phyloP scores from a whole-genome alignment of 2,329 filamentous ascomycete genomes.

The Aphanocladium album region DNA sequence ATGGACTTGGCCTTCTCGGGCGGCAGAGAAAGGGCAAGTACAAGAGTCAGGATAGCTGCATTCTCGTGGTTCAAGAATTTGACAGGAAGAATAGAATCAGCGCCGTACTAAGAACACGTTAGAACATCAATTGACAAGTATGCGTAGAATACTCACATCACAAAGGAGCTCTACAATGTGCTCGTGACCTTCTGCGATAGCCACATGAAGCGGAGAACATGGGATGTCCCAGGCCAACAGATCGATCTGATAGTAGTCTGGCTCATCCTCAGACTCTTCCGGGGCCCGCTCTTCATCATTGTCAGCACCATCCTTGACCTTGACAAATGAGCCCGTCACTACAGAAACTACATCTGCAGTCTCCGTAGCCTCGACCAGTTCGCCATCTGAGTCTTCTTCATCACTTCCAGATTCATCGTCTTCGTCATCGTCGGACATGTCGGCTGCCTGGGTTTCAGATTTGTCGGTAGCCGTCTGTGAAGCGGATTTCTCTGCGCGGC shows the following conservation, averaged over 20 bases:
- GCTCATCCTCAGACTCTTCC: constrained; percentile 57
- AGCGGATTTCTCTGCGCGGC: constrained; percentile 28
- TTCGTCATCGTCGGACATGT: constrained; percentile 18
- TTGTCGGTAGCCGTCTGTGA: constrained; percentile 22
- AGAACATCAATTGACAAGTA: constrained; percentile 1
- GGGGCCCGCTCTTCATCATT: constrained; percentile 37
- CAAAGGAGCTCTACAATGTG: constrained; percentile 66
- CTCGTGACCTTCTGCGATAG: constrained; percentile 67
- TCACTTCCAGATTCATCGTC: constrained; percentile 32
- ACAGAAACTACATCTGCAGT: constrained; percentile 48
- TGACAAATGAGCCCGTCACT: constrained; percentile 70
- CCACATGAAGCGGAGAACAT: constrained; percentile 70
- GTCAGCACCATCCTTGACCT: constrained; percentile 48
- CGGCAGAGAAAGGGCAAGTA: constrained; percentile 62
- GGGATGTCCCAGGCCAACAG: constrained; percentile 74
- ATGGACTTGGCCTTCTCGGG: constrained; percentile 60
- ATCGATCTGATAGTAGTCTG: constrained; percentile 76
- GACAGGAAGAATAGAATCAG: constrained; percentile 69
- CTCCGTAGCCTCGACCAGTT: constrained; percentile 41
- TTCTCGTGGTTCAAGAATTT: constrained; percentile 54
- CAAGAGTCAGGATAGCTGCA: constrained; percentile 63
- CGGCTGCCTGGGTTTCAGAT: constrained; percentile 7
- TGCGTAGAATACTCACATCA: constrained; percentile 38
- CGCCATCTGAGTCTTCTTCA: constrained; percentile 29
- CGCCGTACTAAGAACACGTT: constrained; percentile 57